Conservation (phyloP, 2,329 filamentous ascomycete genomes). For the Fusarium redolens region DNA sequence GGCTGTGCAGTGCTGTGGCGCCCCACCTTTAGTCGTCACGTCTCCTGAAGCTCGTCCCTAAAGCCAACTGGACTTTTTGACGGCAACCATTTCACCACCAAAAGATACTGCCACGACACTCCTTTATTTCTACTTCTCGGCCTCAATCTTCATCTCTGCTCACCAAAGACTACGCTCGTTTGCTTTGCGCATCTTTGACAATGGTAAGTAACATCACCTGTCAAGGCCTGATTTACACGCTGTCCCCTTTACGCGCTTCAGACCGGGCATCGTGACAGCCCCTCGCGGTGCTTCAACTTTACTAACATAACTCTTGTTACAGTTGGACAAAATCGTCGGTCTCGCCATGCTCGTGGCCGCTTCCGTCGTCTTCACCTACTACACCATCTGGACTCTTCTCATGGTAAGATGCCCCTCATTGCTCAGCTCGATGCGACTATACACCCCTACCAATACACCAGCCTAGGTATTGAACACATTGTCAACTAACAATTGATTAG, state of each 20-base stretch:
- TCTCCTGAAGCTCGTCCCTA: constrained; percentile 32
- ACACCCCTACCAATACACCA: neutral
- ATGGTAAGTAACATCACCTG: constrained; percentile 36
- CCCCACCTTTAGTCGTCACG: constrained; percentile 29
- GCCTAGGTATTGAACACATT: neutral
- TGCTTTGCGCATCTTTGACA: constrained; percentile 38
- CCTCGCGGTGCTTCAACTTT: constrained; percentile 11
- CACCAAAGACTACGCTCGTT: constrained; percentile 29
- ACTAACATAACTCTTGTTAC: constrained; percentile 35
- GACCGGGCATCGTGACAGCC: constrained; percentile 40
- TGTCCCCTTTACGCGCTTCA: constrained; percentile 37
- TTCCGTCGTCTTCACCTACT: constrained; percentile 80
- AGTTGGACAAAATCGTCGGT: constrained; percentile 89
- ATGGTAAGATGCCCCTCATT: constrained; percentile 73
- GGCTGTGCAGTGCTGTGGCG: constrained; percentile 30
- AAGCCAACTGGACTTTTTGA: constrained; percentile 30
- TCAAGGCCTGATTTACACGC: constrained; percentile 17
- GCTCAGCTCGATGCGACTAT: constrained; percentile 4
- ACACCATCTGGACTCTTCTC: constrained; percentile 95
- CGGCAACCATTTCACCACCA: constrained; percentile 27
- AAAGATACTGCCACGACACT: constrained; percentile 35
- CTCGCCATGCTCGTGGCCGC: constrained; percentile 76
- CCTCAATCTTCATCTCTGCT: constrained; percentile 14
- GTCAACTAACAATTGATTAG: constrained; percentile 60
- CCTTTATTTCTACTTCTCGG: constrained; percentile 33